These are phyloP conservation scores for Collybia sordida DNA, from an alignment of 768 basidiomycete species.

Conservation along the genomic window DNA sequence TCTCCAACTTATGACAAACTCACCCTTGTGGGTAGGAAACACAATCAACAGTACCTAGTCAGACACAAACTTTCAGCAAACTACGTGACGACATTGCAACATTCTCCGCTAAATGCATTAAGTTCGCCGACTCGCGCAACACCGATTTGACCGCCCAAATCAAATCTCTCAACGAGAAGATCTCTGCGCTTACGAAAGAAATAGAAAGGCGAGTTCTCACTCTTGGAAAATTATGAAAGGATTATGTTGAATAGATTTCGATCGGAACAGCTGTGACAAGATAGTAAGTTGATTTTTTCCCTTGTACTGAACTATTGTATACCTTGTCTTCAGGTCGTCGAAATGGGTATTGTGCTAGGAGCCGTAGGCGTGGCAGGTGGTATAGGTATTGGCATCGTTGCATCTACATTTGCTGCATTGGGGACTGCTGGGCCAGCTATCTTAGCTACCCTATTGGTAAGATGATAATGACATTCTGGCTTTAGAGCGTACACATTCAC, in stretches of 20 bases:
- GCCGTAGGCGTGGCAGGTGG: background rate
- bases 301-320: background rate
- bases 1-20: background rate
- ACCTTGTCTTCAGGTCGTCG: background rate
- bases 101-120: background rate
- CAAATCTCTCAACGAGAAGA: background rate
- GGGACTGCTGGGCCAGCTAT: background rate
- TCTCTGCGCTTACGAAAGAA: background rate
- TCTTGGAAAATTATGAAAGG: background rate
- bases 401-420: background rate
- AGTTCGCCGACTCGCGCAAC: background rate
- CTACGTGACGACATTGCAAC: background rate
- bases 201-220: background rate
- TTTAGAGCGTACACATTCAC: too few relatives aligned
- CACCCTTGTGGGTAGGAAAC: background rate
- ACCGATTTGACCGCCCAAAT: background rate
- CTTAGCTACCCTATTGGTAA: too few relatives aligned
- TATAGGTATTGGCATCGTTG: background rate
- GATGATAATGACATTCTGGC: too few relatives aligned
- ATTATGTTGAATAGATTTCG: background rate
- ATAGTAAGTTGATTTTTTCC: background rate
- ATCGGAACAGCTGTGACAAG: background rate
- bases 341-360: too few relatives aligned
- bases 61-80: background rate
- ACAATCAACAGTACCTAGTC: background rate